Evolutionary conservation across 176 grass and related monocot species (phyloP).

Genomic region (Carex parvula): DNA sequence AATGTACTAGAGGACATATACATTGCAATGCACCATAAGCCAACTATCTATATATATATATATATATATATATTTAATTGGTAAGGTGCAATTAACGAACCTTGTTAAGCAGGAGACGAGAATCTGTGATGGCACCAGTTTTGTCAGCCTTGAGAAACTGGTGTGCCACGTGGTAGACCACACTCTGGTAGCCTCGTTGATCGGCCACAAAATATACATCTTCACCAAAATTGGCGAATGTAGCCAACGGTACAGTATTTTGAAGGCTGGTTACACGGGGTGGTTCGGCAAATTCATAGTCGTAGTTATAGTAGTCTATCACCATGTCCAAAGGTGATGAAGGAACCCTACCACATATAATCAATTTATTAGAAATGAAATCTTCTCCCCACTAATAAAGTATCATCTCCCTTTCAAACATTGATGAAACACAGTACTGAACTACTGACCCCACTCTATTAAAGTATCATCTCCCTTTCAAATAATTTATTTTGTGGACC

Average conservation of each 20-base stretch:
- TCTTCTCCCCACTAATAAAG: too few relatives aligned
- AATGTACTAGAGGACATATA: too few relatives aligned
- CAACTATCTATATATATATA: too few relatives aligned
- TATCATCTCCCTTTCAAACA: too few relatives aligned
- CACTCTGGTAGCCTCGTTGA: conserved; percentile 43
- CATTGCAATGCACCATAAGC: too few relatives aligned
- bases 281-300: conserved; percentile 62
- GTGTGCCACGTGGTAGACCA: conserved; percentile 40
- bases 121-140: conserved; percentile 33
- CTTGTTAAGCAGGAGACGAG: conserved; percentile 35
- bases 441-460: too few relatives aligned
- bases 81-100: not conserved
- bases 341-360: conserved; percentile 31
- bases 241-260: conserved; percentile 40
- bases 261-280: conserved; percentile 57
- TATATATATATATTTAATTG: too few relatives aligned
- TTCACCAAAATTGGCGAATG: conserved; percentile 41
- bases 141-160: conserved; percentile 40
- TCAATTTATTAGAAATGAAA: not conserved
- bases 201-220: conserved; percentile 54
- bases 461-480: too few relatives aligned
- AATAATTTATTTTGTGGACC: too few relatives aligned
- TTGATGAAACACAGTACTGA: too few relatives aligned
- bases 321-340: conserved; percentile 48
- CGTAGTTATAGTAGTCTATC: conserved; percentile 51